These are phyloP conservation scores for Cercospora zeae-maydis DNA, from an alignment of 2,329 filamentous ascomycete genomes.

Conservation along the genomic window DNA sequence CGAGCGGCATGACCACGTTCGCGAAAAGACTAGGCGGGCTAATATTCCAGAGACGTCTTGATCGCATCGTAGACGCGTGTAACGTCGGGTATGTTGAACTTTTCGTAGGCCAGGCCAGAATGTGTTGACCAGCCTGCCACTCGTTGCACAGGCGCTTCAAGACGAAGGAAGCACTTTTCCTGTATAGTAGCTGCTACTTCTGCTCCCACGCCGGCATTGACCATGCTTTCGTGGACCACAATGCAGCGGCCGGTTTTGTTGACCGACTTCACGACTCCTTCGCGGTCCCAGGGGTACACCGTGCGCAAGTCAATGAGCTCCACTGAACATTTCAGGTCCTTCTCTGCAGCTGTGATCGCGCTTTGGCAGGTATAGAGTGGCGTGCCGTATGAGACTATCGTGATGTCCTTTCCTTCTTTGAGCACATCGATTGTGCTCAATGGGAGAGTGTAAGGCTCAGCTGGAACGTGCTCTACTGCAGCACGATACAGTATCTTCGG, in stretches of 20 bases:
- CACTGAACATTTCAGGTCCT: slow-evolving; percentile 68
- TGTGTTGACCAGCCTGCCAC: slow-evolving; percentile 90
- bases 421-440: slow-evolving; percentile 81
- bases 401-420: slow-evolving; percentile 75
- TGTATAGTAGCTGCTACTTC: slow-evolving; percentile 87
- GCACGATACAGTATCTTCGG: slow-evolving; percentile 91
- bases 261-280: slow-evolving; percentile 75
- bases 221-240: slow-evolving; percentile 88
- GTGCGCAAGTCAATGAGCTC: slow-evolving; percentile 87
- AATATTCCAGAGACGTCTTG: slow-evolving; percentile 47
- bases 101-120: slow-evolving; percentile 72
- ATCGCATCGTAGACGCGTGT: slow-evolving; percentile 59
- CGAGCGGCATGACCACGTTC: not conserved
- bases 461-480: slow-evolving; percentile 85
- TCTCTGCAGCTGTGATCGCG: slow-evolving; percentile 72
- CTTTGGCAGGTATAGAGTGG: slow-evolving; percentile 78
- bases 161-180: slow-evolving; percentile 74
- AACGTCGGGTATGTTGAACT: slow-evolving; percentile 72
- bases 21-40: not conserved
- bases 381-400: slow-evolving; percentile 83
- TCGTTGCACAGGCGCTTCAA: slow-evolving; percentile 81
- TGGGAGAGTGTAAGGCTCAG: slow-evolving; percentile 74
- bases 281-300: slow-evolving; percentile 86
- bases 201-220: slow-evolving; percentile 83
- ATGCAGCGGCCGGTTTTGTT: slow-evolving; percentile 81